Conservation (phyloP, 495 filamentous ascomycete genomes). For the Penicillium crystallinum region DNA sequence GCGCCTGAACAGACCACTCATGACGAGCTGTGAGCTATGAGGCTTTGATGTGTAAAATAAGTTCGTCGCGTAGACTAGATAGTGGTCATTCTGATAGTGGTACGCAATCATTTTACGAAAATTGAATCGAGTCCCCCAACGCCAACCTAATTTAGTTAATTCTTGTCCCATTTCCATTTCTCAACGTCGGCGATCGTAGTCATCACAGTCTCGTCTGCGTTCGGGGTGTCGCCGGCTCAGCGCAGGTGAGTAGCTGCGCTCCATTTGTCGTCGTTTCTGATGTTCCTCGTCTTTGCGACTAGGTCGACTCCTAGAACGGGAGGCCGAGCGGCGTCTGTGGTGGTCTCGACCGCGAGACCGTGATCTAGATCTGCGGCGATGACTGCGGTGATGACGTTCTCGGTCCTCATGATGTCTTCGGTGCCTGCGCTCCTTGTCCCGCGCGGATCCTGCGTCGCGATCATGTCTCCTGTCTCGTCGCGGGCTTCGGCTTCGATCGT, state of each 20-base stretch:
- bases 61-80: slow-evolving; percentile 13
- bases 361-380: slow-evolving; percentile 32
- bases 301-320: slow-evolving; percentile 32
- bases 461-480: slow-evolving; percentile 27
- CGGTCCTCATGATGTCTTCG: slow-evolving; percentile 31
- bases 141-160: slow-evolving; percentile 8
- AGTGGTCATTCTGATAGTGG: slow-evolving; percentile 8
- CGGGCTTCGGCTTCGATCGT: slow-evolving; percentile 32
- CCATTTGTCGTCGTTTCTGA: slow-evolving; percentile 15
- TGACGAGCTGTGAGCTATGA: slow-evolving; percentile 36
- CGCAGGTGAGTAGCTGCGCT: slow-evolving; percentile 27
- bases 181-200: slow-evolving; percentile 22
- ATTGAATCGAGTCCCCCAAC: slow-evolving; percentile 6
- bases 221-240: slow-evolving; percentile 25
- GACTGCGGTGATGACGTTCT: slow-evolving; percentile 27
- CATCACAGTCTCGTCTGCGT: slow-evolving; percentile 25
- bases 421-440: slow-evolving; percentile 34
- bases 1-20: slow-evolving; percentile 23
- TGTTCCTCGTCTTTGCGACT: slow-evolving; percentile 22
- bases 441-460: slow-evolving; percentile 26
- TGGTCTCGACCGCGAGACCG: slow-evolving; percentile 26
- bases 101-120: not conserved
- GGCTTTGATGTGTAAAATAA: slow-evolving; percentile 20
- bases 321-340: slow-evolving; percentile 20
- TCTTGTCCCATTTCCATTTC: not conserved